Evolutionary conservation across 2,329 filamentous ascomycete genomes (phyloP).

Genomic region (Westerdykella aurantiaca): DNA sequence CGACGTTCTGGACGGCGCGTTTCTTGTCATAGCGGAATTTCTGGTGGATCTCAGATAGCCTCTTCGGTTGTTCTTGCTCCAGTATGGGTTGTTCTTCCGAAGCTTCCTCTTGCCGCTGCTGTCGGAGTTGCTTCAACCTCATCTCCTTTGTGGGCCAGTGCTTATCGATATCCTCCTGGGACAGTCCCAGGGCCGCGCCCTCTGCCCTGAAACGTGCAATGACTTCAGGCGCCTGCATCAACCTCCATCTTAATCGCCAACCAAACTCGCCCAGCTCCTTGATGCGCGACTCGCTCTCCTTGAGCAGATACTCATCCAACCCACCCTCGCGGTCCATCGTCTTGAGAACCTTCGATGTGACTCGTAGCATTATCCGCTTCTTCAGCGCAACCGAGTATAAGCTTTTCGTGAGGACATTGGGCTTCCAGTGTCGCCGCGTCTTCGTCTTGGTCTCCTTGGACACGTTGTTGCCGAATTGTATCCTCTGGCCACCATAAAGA

Average conservation of each 20-base stretch:
- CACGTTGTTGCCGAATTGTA: conserved; percentile 76
- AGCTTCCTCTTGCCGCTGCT: no score
- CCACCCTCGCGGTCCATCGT: conserved; percentile 78
- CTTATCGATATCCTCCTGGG: conserved; percentile 37
- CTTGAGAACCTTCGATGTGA: conserved; percentile 61
- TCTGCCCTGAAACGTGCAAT: conserved; percentile 61
- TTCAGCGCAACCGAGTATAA: conserved; percentile 61
- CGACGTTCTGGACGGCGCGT: no score
- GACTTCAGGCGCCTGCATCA: conserved; percentile 72
- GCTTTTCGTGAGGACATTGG: conserved; percentile 63
- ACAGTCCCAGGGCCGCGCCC: conserved; percentile 60
- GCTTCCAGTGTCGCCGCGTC: conserved; percentile 66
- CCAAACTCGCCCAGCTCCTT: conserved; percentile 84
- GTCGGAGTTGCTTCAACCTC: no score
- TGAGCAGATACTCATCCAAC: conserved; percentile 85
- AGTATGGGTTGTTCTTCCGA: no score
- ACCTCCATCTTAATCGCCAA: conserved; percentile 82
- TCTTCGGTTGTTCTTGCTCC: no score
- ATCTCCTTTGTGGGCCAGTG: conserved; percentile 15
- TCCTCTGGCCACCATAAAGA: conserved; percentile 63
- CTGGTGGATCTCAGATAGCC: no score
- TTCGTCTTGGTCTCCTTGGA: conserved; percentile 63
- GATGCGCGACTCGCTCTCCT: conserved; percentile 68
- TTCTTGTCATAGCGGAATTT: no score
- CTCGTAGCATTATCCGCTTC: conserved; percentile 59